Evolutionary conservation across 106 monocot genomes (phyloP).

Genomic region (Acorus gramineus): DNA sequence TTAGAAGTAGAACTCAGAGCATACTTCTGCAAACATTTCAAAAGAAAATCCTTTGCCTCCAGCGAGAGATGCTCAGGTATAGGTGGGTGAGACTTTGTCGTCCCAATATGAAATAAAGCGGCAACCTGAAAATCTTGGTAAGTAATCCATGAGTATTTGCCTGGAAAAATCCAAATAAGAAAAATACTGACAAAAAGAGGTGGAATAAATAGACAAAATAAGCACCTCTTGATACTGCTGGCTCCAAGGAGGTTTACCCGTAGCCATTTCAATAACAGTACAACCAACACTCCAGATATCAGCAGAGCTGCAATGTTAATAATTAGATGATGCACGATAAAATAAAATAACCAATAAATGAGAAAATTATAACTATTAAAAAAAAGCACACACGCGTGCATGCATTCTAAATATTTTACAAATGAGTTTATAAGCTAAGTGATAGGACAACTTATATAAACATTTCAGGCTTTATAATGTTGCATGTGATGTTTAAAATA

Average conservation of each 20-base stretch:
- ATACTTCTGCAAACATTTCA: constrained; percentile 96
- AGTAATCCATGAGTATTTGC: not conserved
- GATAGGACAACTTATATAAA: too few species aligned
- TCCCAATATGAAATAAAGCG: constrained; percentile 81
- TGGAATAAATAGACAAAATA: not conserved
- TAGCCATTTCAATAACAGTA: constrained; percentile 99
- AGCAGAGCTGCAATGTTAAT: constrained; percentile 48
- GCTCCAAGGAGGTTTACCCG: constrained; percentile 99
- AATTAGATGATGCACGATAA: not conserved
- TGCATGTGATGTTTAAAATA: too few species aligned
- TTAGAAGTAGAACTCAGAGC: not conserved
- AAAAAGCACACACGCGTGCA: not conserved
- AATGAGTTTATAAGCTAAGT: too few species aligned
- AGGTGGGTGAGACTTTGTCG: constrained; percentile 92
- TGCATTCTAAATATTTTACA: too few species aligned
- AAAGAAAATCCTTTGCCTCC: constrained; percentile 90
- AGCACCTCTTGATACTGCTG: constrained; percentile 84
- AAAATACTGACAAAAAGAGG: not conserved
- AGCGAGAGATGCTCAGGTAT: constrained; percentile 89
- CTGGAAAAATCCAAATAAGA: not conserved
- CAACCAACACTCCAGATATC: constrained; percentile 99
- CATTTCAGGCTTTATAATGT: too few species aligned
- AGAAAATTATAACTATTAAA: not conserved
- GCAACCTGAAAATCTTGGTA: constrained; percentile 51
- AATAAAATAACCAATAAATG: not conserved